phyloP scores from a whole-genome alignment of 345 rosid species.

The Brassica napus region Da-Ae NC_063439.1:1173001-1173500 shows the following conservation, averaged over 20 bases:
- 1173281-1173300: not conserved
- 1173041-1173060: constrained; percentile 12
- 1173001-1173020: not conserved
- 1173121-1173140: constrained; percentile 30
- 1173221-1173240: not conserved
- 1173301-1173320: not conserved
- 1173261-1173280: too few species aligned
- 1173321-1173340: not conserved
- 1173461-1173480: constrained; percentile 45
- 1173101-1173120: not conserved
- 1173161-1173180: not conserved
- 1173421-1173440: not conserved
- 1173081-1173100: constrained; percentile 27
- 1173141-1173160: not conserved
- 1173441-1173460: constrained; percentile 28
- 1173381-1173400: not conserved
- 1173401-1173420: constrained; percentile 8
- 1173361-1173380: not conserved
- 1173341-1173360: not conserved
- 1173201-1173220: not conserved
- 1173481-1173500: constrained; percentile 48
- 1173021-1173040: constrained; percentile 11
- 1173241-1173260: not conserved
- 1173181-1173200: not conserved
- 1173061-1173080: constrained; percentile 24